These are phyloP conservation scores for Orbilia brochopaga DNA, from an alignment of 2,329 filamentous ascomycete species.

Conservation along the genomic window DNA sequence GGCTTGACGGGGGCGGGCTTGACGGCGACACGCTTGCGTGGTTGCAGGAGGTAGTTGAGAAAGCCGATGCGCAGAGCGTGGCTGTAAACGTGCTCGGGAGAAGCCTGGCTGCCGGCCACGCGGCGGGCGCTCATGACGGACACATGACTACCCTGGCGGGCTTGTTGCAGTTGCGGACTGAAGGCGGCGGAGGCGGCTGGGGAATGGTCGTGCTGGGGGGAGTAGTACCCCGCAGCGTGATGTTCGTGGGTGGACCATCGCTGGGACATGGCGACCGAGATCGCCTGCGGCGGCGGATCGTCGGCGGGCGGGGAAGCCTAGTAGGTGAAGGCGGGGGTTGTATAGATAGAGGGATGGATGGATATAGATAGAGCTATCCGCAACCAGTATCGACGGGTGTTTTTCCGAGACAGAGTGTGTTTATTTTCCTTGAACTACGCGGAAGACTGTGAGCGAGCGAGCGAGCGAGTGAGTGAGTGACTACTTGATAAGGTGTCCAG, in stretches of 20 bases:
- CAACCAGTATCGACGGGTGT: too few species aligned
- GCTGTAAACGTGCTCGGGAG: conserved; percentile 80
- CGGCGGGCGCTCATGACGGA: conserved; percentile 60
- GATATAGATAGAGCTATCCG: conserved; percentile 4
- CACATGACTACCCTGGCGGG: conserved; percentile 54
- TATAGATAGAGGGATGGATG: too few species aligned
- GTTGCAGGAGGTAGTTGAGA: conserved; percentile 89
- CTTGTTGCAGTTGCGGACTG: conserved; percentile 34
- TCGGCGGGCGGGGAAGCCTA: conserved; percentile 4
- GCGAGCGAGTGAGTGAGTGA: too few species aligned
- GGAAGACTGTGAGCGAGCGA: too few species aligned
- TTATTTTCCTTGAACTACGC: too few species aligned
- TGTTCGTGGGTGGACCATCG: conserved; percentile 43
- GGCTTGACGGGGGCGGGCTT: conserved; percentile 67
- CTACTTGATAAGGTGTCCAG: too few species aligned
- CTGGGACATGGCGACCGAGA: conserved; percentile 49
- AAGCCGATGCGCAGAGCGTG: conserved; percentile 90
- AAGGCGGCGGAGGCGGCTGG: conserved; percentile 26
- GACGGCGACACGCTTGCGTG: conserved; percentile 83
- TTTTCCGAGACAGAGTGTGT: too few species aligned
- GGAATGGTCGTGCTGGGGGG: conserved; percentile 39
- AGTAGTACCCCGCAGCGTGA: conserved; percentile 47
- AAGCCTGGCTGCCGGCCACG: conserved; percentile 55
- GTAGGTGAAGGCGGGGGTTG: conserved; percentile 13
- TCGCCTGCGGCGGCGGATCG: conserved; percentile 40